Evolutionary conservation across 2,329 filamentous ascomycete genomes (phyloP), one percentile per base, ranked within the genome.

Genomic region (Colletotrichum filicis): DNA sequence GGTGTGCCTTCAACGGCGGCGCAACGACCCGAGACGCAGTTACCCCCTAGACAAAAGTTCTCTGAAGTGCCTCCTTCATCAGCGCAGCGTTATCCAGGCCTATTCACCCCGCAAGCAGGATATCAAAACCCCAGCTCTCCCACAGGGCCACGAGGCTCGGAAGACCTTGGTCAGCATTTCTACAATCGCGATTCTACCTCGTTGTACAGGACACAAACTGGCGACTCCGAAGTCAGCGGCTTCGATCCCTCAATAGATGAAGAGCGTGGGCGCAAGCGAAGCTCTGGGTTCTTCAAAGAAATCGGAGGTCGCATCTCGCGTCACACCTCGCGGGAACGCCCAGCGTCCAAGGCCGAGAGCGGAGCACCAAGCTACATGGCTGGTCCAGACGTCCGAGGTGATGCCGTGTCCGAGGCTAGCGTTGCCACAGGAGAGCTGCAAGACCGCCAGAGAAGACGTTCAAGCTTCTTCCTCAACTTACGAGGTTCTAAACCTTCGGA

Each of bases 221-320:
- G 78, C n/a, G 84, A 86, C 59, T 83, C 81, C 71, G 80, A 83
- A 9, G 74, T 82, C 16, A 77, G 81, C 9, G 81, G 81, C 3
- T 80, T 82, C 22, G 83, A 79, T 5, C 82, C 82, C 16, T 80
- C 81, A 8, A 68, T 76, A 9, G 81, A 84, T 16, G 82, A 85
- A 28, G 79, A 79, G 2, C 81, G 82, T 24, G 81, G 79, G 19
- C 80, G 80, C 16, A 83, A 80, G 68, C 82, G 81, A 32, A 84
- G 82, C 68, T 86, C 83, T 12, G 84, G 80, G 24, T 79, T 90
- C n/a, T 86, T 90, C 74, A 89, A 87, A 74, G 87, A 88, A 19
- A 81, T 89, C 64, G 85, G 87, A 3, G 84, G 83, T 65, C 84
- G 84, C 66, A 80, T 88, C 56, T 78, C 79, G 19, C 80, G 81